A percentile compares a stretch with the other conserved stretches of the same genome.
phyloP scores from a whole-genome alignment of 116 monocot species.

The Posidonia oceanica region DNA sequence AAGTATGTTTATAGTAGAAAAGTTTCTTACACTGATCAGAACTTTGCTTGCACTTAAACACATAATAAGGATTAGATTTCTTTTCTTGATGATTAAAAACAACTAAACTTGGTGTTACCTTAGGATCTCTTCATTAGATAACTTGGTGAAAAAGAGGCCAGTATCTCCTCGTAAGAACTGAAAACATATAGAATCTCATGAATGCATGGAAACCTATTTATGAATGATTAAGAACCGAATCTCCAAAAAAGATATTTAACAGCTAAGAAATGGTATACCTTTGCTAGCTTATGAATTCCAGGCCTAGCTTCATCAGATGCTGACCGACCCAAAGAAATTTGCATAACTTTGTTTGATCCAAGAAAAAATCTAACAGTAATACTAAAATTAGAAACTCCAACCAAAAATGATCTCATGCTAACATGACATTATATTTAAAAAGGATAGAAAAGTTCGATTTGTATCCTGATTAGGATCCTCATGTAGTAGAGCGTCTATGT shows the following conservation, averaged over 20 bases:
- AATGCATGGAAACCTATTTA: not conserved
- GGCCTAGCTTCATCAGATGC: slow-evolving; percentile 58
- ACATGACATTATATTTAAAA: no score
- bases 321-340: slow-evolving; percentile 65
- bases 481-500: no score
- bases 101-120: slow-evolving; percentile 35
- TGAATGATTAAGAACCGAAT: not conserved
- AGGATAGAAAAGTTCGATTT: no score
- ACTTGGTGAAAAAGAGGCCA: slow-evolving; percentile 74
- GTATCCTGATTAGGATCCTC: no score
- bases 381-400: not conserved
- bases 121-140: slow-evolving; percentile 63
- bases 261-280: slow-evolving; percentile 20
- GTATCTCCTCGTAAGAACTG: slow-evolving; percentile 73
- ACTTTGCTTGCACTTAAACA: no score
- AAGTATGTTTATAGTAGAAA: no score
- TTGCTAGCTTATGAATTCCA: slow-evolving; percentile 71
- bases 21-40: no score
- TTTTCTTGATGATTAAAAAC: not conserved
- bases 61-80: no score
- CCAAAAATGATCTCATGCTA: no score
- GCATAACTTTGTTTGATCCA: slow-evolving; percentile 97
- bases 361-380: slow-evolving; percentile 67
- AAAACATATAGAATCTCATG: not conserved
- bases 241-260: not conserved